Evolutionary conservation across 495 filamentous ascomycete genomes (phyloP), one percentile per base, ranked within the genome.

Genomic region (Jackrogersella minutella): DNA sequence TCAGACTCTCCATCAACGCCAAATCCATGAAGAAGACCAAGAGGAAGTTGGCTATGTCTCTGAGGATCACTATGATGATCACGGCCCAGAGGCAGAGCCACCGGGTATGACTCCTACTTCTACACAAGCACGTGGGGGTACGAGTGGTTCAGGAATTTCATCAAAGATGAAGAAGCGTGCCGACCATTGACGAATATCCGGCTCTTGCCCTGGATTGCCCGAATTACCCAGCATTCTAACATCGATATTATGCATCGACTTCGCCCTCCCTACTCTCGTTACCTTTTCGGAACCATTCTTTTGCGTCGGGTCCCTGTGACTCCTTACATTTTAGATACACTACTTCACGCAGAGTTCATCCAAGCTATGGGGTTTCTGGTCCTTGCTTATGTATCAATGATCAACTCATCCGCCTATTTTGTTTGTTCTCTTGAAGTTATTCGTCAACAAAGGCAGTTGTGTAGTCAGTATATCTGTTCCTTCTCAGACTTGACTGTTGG

Each of bases 1-100:
- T 34, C 76, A 78, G n/a, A 68, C 76, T 19, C 66, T 75, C 3
- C 72, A 79, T 21, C 74, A 77, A 7, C 71, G 73, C 16, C 71
- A 77, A 49, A 68, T 73, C n/a, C 64, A 69, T 31, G 70, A 72
- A 2, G 74, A 78, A 46, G 76, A 74, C 8, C 41, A 61, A n/a
- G 67, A 65, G 9, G 68, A 69, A 1, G 43, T 57, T 6, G 66
- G 46, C 0, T 58, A 68, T 13, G 71, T 66, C 33, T 64, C 62
- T 0, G 68, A 68, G 6, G 73, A 69, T 11, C 69, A 61, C 6
- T 74, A 69, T n/a, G 66, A 66, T 28, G 59, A 67, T 30, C 58
- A 66, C 14, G 58, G 16, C 56, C 58, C 19, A 13, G 64, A 62
- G 19, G 30, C 31, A 1, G 60, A 66, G 31, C 5, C 47, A 17